These are phyloP conservation scores for Populus tomentosa DNA, from an alignment of 441 rosid species.

Conservation along the genomic window DNA sequence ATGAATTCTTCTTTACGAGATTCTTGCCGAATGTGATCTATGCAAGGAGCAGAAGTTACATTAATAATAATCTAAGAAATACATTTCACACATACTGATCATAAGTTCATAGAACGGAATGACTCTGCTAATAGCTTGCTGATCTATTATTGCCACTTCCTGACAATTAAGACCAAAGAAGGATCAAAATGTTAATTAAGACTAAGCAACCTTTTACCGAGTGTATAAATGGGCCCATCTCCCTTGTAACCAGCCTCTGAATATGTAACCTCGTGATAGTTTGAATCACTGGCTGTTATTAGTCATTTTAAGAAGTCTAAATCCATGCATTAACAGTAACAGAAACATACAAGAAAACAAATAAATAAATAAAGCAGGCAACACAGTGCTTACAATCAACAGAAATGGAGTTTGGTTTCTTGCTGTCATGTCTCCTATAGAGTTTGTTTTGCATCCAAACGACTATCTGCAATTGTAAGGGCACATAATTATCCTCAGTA, in stretches of 20 bases:
- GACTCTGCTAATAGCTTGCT: too few species aligned
- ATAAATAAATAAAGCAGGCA: not conserved
- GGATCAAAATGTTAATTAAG: too few species aligned
- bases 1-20: conserved; percentile 36
- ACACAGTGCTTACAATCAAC: conserved; percentile 32
- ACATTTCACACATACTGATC: not conserved
- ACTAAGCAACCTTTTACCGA: too few species aligned
- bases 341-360: not conserved
- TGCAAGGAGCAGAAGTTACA: not conserved
- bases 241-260: too few species aligned
- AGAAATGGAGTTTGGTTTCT: conserved; percentile 24
- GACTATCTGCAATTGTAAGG: conserved; percentile 39
- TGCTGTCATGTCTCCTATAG: conserved; percentile 24
- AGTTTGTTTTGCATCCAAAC: conserved; percentile 69
- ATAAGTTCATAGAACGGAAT: too few species aligned
- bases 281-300: not conserved
- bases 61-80: not conserved
- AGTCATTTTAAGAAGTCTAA: not conserved
- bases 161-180: too few species aligned
- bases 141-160: too few species aligned
- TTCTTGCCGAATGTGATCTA: conserved; percentile 21
- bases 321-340: not conserved
- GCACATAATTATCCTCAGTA: not conserved
- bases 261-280: too few species aligned
- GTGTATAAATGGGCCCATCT: too few species aligned